Evolutionary conservation across 1,284 basidiomycete species (phyloP).

Genomic region (Pterula multifida): DNA sequence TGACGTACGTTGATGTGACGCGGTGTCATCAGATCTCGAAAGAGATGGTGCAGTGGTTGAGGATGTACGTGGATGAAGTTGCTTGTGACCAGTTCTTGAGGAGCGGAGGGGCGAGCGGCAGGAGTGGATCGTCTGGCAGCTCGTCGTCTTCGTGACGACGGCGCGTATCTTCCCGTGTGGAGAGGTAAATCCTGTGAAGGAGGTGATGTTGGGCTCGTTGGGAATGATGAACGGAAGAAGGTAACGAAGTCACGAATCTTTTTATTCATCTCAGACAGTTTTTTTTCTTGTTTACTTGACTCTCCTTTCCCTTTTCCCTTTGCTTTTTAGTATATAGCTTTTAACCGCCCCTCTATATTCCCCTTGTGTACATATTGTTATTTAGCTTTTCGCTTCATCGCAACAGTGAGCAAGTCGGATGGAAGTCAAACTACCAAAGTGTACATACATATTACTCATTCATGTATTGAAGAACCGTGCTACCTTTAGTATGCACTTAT

Average conservation of each 20-base stretch:
- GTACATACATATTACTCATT: not conserved
- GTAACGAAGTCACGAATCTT: not conserved
- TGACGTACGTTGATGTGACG: slow-evolving; percentile 55
- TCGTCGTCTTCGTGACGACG: too few species aligned
- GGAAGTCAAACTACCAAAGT: too few species aligned
- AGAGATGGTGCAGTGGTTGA: slow-evolving; percentile 74
- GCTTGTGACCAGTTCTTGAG: not conserved
- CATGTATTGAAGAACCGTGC: not conserved
- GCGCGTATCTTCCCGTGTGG: too few species aligned
- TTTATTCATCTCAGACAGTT: not conserved
- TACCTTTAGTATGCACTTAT: not conserved
- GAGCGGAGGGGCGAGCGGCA: not conserved
- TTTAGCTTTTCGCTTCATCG: not conserved
- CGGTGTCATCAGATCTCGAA: slow-evolving; percentile 69
- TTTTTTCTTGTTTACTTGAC: not conserved
- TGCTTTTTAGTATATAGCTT: not conserved
- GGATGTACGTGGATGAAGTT: slow-evolving; percentile 40
- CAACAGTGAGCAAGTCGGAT: too few species aligned
- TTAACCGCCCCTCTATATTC: not conserved
- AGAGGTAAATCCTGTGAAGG: too few species aligned
- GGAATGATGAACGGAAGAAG: not conserved
- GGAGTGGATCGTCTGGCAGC: too few species aligned
- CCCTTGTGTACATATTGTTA: not conserved
- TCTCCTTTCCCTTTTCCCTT: not conserved
- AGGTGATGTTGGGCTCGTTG: not conserved